Base-by-base conservation (phyloP, 2,329 filamentous ascomycete genomes). In the Leptographium galeiforme region DNA sequence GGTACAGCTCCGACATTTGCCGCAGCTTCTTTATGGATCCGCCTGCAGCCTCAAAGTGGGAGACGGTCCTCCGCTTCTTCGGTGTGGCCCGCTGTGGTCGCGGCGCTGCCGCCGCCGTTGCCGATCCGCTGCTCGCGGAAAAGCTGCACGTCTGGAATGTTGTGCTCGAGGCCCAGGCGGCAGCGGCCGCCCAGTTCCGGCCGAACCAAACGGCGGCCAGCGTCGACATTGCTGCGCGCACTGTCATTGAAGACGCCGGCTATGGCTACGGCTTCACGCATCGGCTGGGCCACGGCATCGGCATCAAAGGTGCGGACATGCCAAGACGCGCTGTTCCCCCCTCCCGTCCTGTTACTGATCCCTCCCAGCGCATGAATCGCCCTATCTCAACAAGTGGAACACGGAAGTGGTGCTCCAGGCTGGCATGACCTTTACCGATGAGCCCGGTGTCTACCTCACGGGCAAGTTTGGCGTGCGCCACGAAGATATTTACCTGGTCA, bases 311-410 rank as follows among this genome's bases (percentile, higher is more conserved):
- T 64, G 58, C 18, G 57, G 10, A 11, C 6, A 6, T 8, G 1
- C 13, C 14, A 25, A 25, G 25, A 25, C 13, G 40, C 32, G 19
- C 38, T 25, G 30, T 33, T 39, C 34, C 34, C 34, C 8, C 30
- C 33, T 16, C 12, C 18, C 30, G 18, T 54, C 25, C 19, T 41
- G 36, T 14, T 32, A 14, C 19, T 18, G 16, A 41, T 16, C 12
- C 32, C 25, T 39, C 4, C 11, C 50, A 61, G 79, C 79, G 1
- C 80, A 83, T 57, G 80, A 84, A 61, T 79, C 76, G 34, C 80
- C 79, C 0, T 84, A 83, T 58, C 65, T 84, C 36, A 81, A 84
- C 61, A 79, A 82, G 60, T 81, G 77, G 54, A 84, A 84, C 59
- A 67, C 66, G 2, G 64, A 61, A 2, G 66, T 68, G 0, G 59